These are phyloP conservation scores for Diaporthe sp. DNA, from an alignment of 2,329 filamentous ascomycete genomes.

Conservation along the genomic window DNA sequence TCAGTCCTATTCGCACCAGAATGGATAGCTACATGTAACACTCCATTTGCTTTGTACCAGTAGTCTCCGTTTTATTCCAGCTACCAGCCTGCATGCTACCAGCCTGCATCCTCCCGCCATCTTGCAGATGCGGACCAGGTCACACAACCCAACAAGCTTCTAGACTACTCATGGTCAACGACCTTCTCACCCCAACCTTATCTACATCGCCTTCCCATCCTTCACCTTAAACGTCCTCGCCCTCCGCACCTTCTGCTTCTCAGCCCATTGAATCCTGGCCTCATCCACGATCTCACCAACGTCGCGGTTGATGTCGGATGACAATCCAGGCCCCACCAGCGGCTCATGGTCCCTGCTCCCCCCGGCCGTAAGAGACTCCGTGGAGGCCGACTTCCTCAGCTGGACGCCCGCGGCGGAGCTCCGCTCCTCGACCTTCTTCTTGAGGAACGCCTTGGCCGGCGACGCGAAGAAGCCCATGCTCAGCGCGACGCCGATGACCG, in stretches of 20 bases:
- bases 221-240: conserved; percentile 26
- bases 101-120: not conserved
- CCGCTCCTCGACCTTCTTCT: conserved; percentile 68
- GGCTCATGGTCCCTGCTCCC: conserved; percentile 60
- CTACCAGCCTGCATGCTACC: not conserved
- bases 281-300: conserved; percentile 83
- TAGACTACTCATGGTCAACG: not conserved
- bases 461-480: conserved; percentile 83
- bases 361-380: conserved; percentile 61
- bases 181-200: not conserved
- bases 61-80: not conserved
- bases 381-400: conserved; percentile 51
- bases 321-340: conserved; percentile 83
- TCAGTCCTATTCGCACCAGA: not conserved
- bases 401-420: conserved; percentile 56
- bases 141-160: not conserved
- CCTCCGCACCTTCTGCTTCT: conserved; percentile 49
- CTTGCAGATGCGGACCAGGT: not conserved
- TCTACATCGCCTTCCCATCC: conserved; percentile 13
- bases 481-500: conserved; percentile 71
- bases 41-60: not conserved
- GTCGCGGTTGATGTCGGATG: conserved; percentile 79
- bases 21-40: not conserved
- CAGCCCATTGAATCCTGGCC: conserved; percentile 78
- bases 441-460: conserved; percentile 74